Evolutionary conservation across 164 flowering plant genomes (phyloP), one percentile per base, ranked within the genome.

Genomic region (Nymphaea colorata): DNA sequence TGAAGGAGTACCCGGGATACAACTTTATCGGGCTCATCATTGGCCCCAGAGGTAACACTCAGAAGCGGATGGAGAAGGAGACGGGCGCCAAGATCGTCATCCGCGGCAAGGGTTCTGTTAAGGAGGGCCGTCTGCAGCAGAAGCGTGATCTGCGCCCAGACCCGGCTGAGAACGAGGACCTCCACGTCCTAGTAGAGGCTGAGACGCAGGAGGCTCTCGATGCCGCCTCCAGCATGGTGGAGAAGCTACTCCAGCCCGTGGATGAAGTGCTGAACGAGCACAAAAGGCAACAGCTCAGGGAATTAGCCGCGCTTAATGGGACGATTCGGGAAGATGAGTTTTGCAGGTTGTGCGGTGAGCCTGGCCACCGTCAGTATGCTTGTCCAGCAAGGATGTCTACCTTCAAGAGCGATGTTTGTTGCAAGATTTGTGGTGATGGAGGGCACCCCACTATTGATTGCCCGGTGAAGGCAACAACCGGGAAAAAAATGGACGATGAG

Each of bases 381-480:
- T 90, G 98, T 68, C 98, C 98, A 57, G 79, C 96, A 2, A 84
- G 96, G 1, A 71, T 82, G 3, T 76, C 92, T 0, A 91, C 97
- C 5, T 93, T 87, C 71, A 93, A 93, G 83, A 91, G 96, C 76
- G 97, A 91, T 71, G 98, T 93, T 44, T 76, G 83, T 2, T 93
- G 97, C 72, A 87, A 87, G 78, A 84, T 86, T 36, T 93, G 98
- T 79, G 98, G 98, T 68, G 96, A 91, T 72, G 97, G 97, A 57
- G 98, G 98, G n/a, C 98, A 93, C 44, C 97, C 97, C 0, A 91
- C 96, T 36, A 93, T 87, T 70, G 98, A 93, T 74, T 93, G 98
- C 69, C 98, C 97, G 0, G 79, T 89, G 78, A 93, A 93, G 76
- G 88, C 88, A n/a, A 76, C 93, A 0, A 51, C 57, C 14, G 97